A percentile compares a stretch with the other conserved stretches of the same genome.
Evolutionary conservation across 2,329 filamentous ascomycete species (phyloP).

Genomic region (Graphilbum fragrans): DNA sequence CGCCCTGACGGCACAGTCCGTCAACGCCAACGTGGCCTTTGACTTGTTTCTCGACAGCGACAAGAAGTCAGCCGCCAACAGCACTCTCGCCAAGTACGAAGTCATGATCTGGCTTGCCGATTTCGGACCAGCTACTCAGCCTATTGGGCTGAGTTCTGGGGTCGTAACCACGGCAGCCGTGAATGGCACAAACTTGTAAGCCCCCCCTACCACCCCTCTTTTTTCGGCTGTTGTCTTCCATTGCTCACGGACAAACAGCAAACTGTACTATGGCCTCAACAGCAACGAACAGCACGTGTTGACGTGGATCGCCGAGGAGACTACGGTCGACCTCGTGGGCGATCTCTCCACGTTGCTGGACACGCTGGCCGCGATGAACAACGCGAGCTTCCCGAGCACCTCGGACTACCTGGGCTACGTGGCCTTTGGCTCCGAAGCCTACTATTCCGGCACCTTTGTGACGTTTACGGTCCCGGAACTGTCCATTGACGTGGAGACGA

Average conservation of each 20-base stretch:
- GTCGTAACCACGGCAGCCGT: slow-evolving; percentile 22
- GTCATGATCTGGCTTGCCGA: slow-evolving; percentile 45
- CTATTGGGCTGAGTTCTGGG: slow-evolving; percentile 27
- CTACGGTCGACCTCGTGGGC: slow-evolving; percentile 28
- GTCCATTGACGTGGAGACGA: slow-evolving; percentile 18
- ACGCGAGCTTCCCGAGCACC: slow-evolving; percentile 22
- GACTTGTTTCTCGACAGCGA: slow-evolving; percentile 45
- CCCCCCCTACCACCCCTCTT: too few species aligned
- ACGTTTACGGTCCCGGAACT: slow-evolving; percentile 33
- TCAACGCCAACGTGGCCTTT: slow-evolving; percentile 44
- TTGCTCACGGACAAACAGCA: slow-evolving; percentile 1
- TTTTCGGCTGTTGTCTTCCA: neutral
- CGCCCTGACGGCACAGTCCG: slow-evolving; percentile 18
- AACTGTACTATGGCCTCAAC: slow-evolving; percentile 30
- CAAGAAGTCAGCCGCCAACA: slow-evolving; percentile 24
- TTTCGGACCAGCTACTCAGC: slow-evolving; percentile 32
- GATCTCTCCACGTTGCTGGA: slow-evolving; percentile 33
- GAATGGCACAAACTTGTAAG: slow-evolving; percentile 25
- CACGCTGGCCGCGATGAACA: slow-evolving; percentile 21
- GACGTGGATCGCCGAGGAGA: slow-evolving; percentile 31
- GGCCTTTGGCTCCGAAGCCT: slow-evolving; percentile 38
- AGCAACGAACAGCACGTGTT: slow-evolving; percentile 29
- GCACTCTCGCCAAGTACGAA: slow-evolving; percentile 32
- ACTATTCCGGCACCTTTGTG: slow-evolving; percentile 27
- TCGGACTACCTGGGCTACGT: slow-evolving; percentile 38